Evolutionary conservation across 305 asterid species (phyloP).

Genomic region (Fraxinus baroniana): DNA sequence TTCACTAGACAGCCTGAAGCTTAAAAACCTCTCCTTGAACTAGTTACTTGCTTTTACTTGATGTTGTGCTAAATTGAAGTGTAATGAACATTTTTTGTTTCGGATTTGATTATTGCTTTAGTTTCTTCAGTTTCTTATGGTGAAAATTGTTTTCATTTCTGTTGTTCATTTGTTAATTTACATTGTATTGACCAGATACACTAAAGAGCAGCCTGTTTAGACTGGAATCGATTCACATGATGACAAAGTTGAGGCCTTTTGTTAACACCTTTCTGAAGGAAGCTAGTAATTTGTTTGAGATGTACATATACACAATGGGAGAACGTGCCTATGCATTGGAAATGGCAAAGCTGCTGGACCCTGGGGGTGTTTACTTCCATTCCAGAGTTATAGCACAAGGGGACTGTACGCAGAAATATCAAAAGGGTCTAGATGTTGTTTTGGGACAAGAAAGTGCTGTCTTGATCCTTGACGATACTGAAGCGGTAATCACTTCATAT

Average conservation of each 20-base stretch:
- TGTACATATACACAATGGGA: conserved; percentile 96
- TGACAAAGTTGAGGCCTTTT: conserved; percentile 93
- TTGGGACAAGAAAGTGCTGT: conserved; percentile 85
- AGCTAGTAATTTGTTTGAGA: conserved; percentile 76
- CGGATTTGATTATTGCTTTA: background rate
- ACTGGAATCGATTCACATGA: conserved; percentile 67
- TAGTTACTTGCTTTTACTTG: background rate
- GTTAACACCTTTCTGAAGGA: conserved; percentile 70
- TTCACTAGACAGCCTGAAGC: background rate
- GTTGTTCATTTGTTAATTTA: background rate
- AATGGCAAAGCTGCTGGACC: conserved; percentile 86
- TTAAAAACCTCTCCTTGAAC: background rate
- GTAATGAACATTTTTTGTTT: background rate
- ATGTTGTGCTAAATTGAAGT: background rate
- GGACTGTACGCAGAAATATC: conserved; percentile 73
- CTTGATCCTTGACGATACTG: conserved; percentile 88
- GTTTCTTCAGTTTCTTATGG: conserved; percentile 13
- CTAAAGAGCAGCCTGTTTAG: conserved; percentile 60
- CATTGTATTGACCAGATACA: conserved; percentile 45
- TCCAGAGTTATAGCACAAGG: conserved; percentile 86
- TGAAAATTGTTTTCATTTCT: background rate
- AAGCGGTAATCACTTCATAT: conserved; percentile 46
- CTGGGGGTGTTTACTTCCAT: conserved; percentile 59
- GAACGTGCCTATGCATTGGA: conserved; percentile 85
- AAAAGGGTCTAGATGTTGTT: conserved; percentile 88